Percentiles rank a stretch among this genome's conserved stretches.
phyloP scores from a whole-genome alignment of 2,329 filamentous ascomycete species.

The Magnaporthales sp. region DNA sequence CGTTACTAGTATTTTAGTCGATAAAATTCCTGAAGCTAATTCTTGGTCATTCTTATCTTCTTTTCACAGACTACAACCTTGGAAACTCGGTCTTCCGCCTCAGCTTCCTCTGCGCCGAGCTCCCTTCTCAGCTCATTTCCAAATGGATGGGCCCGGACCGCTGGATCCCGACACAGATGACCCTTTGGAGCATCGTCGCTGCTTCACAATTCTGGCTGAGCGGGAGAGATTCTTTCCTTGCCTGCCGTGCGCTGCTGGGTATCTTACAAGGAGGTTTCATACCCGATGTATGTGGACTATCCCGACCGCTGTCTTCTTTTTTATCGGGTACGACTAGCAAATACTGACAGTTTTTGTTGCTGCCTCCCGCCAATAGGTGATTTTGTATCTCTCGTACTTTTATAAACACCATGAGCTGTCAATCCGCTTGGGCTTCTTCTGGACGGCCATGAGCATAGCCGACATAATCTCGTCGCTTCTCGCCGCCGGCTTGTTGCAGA shows the following conservation, averaged over 20 bases:
- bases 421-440: constrained; percentile 30
- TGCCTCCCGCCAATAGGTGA: constrained; percentile 14
- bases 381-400: constrained; percentile 34
- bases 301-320: no score
- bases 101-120: constrained; percentile 43
- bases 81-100: constrained; percentile 41
- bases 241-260: constrained; percentile 28
- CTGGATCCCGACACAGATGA: constrained; percentile 52
- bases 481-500: constrained; percentile 29
- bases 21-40: not conserved
- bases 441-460: constrained; percentile 29
- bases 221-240: constrained; percentile 28
- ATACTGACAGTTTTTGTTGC: no score
- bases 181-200: constrained; percentile 45
- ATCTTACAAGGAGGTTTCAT: constrained; percentile 38
- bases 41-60: not conserved
- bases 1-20: not conserved
- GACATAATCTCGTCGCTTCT: constrained; percentile 29
- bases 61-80: constrained; percentile 31
- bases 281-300: constrained; percentile 25
- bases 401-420: constrained; percentile 31
- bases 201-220: constrained; percentile 34
- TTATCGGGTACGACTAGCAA: no score
- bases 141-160: constrained; percentile 50
- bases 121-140: constrained; percentile 51